Conservation (phyloP, 1,284 basidiomycete genomes). For the Microbotryum lychnidis-dioicae region DNA sequence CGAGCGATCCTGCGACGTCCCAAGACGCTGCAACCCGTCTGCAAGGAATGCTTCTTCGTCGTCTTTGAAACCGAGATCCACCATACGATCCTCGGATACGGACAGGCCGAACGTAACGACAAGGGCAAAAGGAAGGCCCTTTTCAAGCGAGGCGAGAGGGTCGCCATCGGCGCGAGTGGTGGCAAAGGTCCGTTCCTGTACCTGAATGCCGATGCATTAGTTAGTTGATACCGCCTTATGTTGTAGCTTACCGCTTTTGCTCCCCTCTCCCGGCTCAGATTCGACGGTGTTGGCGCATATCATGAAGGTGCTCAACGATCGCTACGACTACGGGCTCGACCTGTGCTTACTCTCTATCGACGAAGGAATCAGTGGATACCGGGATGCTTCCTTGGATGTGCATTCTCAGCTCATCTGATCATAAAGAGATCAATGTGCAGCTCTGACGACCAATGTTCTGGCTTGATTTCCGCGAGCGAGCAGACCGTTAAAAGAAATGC, state of each 20-base stretch:
- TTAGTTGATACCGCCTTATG: no score
- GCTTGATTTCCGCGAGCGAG: background rate
- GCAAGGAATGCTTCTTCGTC: constrained; percentile 51
- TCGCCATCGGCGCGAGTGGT: constrained; percentile 95
- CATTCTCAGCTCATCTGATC: constrained; percentile 24
- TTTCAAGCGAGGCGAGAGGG: constrained; percentile 83
- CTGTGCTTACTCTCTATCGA: constrained; percentile 93
- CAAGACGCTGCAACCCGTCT: constrained; percentile 72
- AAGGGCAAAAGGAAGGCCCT: constrained; percentile 45
- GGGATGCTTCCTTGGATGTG: constrained; percentile 94
- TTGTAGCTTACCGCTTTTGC: background rate
- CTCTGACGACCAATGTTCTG: background rate
- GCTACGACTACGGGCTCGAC: constrained; percentile 86
- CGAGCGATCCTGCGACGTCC: constrained; percentile 87
- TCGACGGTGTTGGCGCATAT: constrained; percentile 96
- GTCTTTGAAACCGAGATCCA: constrained; percentile 99
- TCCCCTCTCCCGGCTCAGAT: constrained; percentile 49
- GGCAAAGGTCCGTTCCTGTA: constrained; percentile 66
- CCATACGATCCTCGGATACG: constrained; percentile 64
- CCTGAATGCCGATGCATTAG: no score
- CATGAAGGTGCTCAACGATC: constrained; percentile 88
- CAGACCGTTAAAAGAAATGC: constrained; percentile 98
- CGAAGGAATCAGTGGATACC: constrained; percentile 96
- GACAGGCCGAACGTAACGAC: constrained; percentile 23
- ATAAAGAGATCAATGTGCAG: no score